phyloP scores from a whole-genome alignment of 805 yeast species.

The Candida lessepsii region DNA sequence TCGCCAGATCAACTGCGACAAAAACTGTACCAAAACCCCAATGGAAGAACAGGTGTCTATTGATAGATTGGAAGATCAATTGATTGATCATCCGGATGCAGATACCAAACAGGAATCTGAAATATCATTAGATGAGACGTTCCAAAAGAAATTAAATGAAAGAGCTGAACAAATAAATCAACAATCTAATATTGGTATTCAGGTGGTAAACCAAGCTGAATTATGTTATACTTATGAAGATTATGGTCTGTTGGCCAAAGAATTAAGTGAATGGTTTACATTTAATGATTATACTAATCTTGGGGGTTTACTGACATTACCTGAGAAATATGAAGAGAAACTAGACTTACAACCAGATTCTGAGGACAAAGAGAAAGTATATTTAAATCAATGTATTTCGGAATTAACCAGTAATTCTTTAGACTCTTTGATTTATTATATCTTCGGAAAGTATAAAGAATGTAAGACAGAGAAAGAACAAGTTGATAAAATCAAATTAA shows the following conservation, averaged over 20 bases:
- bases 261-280: slow-evolving; percentile 41
- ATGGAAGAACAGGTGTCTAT: slow-evolving; percentile 32
- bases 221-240: slow-evolving; percentile 32
- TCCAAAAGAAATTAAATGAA: slow-evolving; percentile 41
- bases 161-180: slow-evolving; percentile 38
- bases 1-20: background rate
- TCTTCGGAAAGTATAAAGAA: slow-evolving; percentile 25
- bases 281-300: slow-evolving; percentile 26
- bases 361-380: background rate
- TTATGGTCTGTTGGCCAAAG: slow-evolving; percentile 24
- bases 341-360: no score
- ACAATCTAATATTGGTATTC: slow-evolving; percentile 10
- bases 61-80: slow-evolving; percentile 47
- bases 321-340: slow-evolving; percentile 1
- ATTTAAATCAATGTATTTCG: slow-evolving; percentile 4
- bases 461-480: slow-evolving; percentile 18
- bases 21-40: slow-evolving; percentile 18
- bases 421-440: slow-evolving; percentile 22
- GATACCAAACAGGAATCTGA: slow-evolving; percentile 28
- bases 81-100: slow-evolving; percentile 44
- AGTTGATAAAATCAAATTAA: slow-evolving; percentile 12
- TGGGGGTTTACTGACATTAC: slow-evolving; percentile 5
- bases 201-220: slow-evolving; percentile 25
- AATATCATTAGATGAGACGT: slow-evolving; percentile 38
- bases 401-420: slow-evolving; percentile 5